Conservation (phyloP, 305 asterid genomes). For the Solanum hybrid region DNA sequence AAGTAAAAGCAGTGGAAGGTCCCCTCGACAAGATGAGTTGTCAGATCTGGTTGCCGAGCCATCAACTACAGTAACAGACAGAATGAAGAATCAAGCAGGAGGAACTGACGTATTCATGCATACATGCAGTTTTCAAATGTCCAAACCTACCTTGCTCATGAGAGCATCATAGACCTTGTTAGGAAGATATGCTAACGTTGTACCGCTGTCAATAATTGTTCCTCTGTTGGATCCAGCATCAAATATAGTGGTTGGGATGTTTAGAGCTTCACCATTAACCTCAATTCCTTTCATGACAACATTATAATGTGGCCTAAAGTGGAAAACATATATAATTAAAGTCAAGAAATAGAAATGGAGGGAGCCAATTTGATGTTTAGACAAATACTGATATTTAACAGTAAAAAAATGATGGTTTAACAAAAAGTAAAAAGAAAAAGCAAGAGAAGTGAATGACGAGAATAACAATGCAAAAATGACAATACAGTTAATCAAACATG, state of each 20-base stretch:
- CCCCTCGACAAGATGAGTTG: constrained; percentile 42
- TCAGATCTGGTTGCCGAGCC: constrained; percentile 52
- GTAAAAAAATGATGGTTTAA: background rate
- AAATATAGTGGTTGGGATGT: constrained; percentile 46
- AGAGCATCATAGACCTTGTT: constrained; percentile 60
- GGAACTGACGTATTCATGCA: background rate
- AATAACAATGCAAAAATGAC: background rate
- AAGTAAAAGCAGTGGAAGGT: constrained; percentile 61
- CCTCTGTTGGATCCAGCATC: constrained; percentile 52
- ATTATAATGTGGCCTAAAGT: constrained; percentile 77
- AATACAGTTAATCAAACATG: background rate
- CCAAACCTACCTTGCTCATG: constrained; percentile 32
- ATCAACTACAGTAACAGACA: constrained; percentile 17
- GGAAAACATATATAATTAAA: background rate
- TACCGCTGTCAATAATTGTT: constrained; percentile 81
- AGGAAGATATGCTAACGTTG: constrained; percentile 84
- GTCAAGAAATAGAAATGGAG: background rate
- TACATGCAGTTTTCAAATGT: background rate
- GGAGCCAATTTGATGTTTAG: constrained; percentile 1
- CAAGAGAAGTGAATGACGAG: background rate
- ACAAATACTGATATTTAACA: background rate
- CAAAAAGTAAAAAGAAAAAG: background rate
- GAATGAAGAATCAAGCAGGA: background rate
- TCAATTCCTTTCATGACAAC: constrained; percentile 62
- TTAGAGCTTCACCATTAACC: constrained; percentile 54